phyloP scores from a whole-genome alignment of 139 green algal genomes.

The Medakamo hakoo region DNA sequence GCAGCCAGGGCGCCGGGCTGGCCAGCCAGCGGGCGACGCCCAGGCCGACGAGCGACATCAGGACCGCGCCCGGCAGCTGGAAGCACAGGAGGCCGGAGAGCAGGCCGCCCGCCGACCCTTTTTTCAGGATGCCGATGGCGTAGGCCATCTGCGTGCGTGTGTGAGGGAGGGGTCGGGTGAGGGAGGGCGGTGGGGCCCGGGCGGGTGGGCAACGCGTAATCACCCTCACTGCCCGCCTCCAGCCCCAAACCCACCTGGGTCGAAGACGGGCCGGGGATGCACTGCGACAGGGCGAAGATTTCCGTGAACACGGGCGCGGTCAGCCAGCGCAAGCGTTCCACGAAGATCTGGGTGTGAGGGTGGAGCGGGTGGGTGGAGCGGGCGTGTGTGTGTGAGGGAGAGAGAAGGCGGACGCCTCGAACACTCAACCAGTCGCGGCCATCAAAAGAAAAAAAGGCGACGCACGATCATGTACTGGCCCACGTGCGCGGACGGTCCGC shows the following conservation, averaged over 20 bases:
- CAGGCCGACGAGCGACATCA: conserved; percentile 61
- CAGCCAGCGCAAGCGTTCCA: conserved; percentile 64
- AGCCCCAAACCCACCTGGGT: conserved; percentile 40
- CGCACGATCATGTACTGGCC: conserved; percentile 30
- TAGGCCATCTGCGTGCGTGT: conserved; percentile 74
- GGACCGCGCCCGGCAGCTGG: conserved; percentile 69
- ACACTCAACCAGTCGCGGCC: too few relatives aligned
- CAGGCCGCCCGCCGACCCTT: conserved; percentile 51
- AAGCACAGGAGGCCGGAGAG: conserved; percentile 69
- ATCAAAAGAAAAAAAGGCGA: background rate
- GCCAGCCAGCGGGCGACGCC: conserved; percentile 37
- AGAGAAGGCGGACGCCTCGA: background rate
- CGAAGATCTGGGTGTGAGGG: conserved; percentile 31
- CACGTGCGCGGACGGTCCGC: conserved; percentile 66
- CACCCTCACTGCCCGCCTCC: too few relatives aligned
- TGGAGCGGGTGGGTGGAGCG: conserved; percentile 10
- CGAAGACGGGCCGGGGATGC: conserved; percentile 73
- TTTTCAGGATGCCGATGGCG: conserved; percentile 61
- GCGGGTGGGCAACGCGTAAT: too few relatives aligned
- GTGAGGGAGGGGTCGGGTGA: too few relatives aligned
- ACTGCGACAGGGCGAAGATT: conserved; percentile 74
- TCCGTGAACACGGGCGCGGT: conserved; percentile 60
- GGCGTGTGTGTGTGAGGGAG: background rate
- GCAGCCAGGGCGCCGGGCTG: conserved; percentile 28
- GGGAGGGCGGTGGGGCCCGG: too few relatives aligned